A percentile compares a stretch with the other conserved stretches of the same genome.
Conservation (phyloP, 225 moss, liverwort and hornwort species). For the Marchantia paleacea region DNA sequence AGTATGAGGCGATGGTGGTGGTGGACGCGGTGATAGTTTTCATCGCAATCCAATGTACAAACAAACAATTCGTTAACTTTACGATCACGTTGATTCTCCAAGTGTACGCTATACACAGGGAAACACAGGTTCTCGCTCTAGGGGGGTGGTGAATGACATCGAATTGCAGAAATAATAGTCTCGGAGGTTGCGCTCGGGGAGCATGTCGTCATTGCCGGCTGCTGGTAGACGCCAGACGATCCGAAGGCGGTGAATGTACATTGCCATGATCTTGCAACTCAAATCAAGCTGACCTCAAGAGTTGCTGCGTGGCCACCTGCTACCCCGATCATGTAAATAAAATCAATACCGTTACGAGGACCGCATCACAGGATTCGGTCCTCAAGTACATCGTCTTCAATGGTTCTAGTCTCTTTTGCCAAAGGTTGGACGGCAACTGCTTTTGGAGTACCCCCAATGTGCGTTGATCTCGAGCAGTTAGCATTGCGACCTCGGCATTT, state of each 20-base stretch:
- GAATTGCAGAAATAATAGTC: background rate
- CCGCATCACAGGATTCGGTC: background rate
- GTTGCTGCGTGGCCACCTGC: background rate
- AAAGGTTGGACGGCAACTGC: background rate
- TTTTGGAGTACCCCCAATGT: background rate
- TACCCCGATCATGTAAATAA: background rate
- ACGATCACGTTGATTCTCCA: constrained; percentile 10
- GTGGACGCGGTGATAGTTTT: constrained; percentile 17
- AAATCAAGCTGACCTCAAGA: background rate
- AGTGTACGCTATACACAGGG: background rate
- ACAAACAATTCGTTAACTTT: constrained; percentile 25
- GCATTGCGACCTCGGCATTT: background rate
- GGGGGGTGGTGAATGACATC: background rate
- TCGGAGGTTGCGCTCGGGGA: background rate
- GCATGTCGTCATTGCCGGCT: background rate
- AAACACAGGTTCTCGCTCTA: background rate
- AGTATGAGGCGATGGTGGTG: background rate
- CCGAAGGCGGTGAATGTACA: background rate
- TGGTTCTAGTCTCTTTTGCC: background rate
- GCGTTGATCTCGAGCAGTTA: background rate
- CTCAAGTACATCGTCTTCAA: background rate
- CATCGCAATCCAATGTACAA: constrained; percentile 28
- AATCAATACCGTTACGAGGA: constrained; percentile 5
- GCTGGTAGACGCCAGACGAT: background rate
- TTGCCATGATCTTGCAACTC: background rate